Evolutionary conservation across 2,329 filamentous ascomycete species (phyloP), one percentile per base, ranked within the genome.

Genomic region (Sclerotinia nivalis): DNA sequence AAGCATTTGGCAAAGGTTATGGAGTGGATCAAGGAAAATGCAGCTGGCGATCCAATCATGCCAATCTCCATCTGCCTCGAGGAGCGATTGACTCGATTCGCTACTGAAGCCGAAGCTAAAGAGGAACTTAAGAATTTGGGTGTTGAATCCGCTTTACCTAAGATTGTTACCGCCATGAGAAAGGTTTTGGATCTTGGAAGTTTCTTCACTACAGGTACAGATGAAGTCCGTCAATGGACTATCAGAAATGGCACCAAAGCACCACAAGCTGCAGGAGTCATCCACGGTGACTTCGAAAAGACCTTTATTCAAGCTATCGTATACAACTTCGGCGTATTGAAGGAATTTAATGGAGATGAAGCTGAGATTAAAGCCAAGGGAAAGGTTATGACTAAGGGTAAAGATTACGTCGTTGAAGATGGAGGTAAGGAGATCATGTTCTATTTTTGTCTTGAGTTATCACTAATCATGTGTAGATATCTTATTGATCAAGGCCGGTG

Each of bases 151-250:
- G 91, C 91, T 34, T 85, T 99, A 66, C 93, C 94, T 77, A 98
- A 98, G 87, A 87, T 97, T 78, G 90, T 99, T 78, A 85, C 88
- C 31, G 92, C 93, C 76, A 99, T 99, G 96, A 92, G 96, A 79
- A 93, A 96, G 84, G 89, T 89, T 22, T 86, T 99, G 76, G 91
- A 96, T 82, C 87, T 99, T 55, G 91, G 91, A 80, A 96, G 92
- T 80, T 99, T 99, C 87, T 99, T 99, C 89, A 99, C 96, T 67
- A 94, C 91, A 47, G 96, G 96, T 78, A 83, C 93, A 34, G 96
- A 99, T 80, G 96, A 99, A 84, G 96, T 99, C 74, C 89, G 96
- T 77, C 96, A 99, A 84, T 99, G 96, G 96, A 99, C 96, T 37
- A 93, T 99, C 80, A 89, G 96, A 71, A 94, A 92, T 78, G 94